Conservation (phyloP, 129 eudicot genomes). For the Deinandra increscens region DNA sequence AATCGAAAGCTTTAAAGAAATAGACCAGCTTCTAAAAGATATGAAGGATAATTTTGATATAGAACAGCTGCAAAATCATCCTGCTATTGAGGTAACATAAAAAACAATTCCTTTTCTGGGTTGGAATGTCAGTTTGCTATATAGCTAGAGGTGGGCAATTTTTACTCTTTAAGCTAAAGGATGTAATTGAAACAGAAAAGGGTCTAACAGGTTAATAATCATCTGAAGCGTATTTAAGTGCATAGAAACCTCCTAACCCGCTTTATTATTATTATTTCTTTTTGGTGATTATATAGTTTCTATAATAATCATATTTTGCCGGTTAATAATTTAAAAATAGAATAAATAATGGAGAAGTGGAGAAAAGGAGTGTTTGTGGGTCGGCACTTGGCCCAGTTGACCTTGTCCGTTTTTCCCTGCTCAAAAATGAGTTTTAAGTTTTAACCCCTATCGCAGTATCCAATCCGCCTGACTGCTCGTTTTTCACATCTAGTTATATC, state of each 20-base stretch:
- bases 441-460: background rate
- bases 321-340: background rate
- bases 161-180: background rate
- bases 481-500: background rate
- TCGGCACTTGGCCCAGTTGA: background rate
- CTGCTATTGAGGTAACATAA: conserved; percentile 47
- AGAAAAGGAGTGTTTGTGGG: background rate
- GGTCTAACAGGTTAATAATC: background rate
- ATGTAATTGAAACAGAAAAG: background rate
- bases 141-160: conserved; percentile 3
- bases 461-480: background rate
- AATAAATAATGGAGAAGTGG: background rate
- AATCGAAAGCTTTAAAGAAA: conserved; percentile 53
- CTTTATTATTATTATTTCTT: conserved; percentile 1
- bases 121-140: conserved; percentile 5
- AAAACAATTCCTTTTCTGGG: background rate
- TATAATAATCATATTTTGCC: background rate
- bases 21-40: conserved; percentile 52
- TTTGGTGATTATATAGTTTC: background rate
- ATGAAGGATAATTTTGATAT: conserved; percentile 45
- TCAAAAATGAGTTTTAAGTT: background rate
- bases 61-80: conserved; percentile 40
- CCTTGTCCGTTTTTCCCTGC: background rate
- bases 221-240: background rate
- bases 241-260: background rate